Conservation (phyloP, 2,329 filamentous ascomycete species). For the Calycina herbarum region DNA sequence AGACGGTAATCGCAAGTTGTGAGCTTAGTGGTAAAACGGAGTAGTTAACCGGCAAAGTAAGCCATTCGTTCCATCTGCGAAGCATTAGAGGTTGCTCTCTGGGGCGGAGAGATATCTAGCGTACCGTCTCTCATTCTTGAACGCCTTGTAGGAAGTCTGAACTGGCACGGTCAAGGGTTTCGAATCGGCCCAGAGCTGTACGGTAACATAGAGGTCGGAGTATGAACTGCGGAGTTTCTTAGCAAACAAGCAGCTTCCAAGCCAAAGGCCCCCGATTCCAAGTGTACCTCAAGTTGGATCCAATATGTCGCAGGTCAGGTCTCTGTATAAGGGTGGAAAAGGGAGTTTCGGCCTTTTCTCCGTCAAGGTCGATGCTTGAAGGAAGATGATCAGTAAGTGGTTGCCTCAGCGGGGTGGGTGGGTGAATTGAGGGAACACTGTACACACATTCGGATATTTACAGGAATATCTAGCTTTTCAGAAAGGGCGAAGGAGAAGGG, state of each 20-base stretch:
- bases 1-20: constrained; percentile 87
- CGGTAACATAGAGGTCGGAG: constrained; percentile 91
- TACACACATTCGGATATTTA: constrained; percentile 62
- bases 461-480: constrained; percentile 74
- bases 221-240: constrained; percentile 64
- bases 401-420: not conserved
- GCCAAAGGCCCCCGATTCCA: not conserved
- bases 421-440: constrained; percentile 12
- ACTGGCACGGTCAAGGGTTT: constrained; percentile 90
- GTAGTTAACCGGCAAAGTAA: constrained; percentile 82
- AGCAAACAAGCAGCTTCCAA: constrained; percentile 39
- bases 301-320: constrained; percentile 81
- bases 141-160: constrained; percentile 90
- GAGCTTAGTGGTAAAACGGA: constrained; percentile 78
- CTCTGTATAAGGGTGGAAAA: constrained; percentile 77
- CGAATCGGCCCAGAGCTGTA: constrained; percentile 92
- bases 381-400: constrained; percentile 35
- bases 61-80: constrained; percentile 94
- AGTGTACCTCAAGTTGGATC: constrained; percentile 75
- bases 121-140: constrained; percentile 70
- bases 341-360: constrained; percentile 71
- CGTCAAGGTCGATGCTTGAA: constrained; percentile 70
- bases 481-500: constrained; percentile 94
- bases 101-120: constrained; percentile 8
- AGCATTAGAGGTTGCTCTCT: constrained; percentile 21